Evolutionary conservation across 306 rosid species (phyloP).

Genomic region (Styphnolobium japonicum): DNA sequence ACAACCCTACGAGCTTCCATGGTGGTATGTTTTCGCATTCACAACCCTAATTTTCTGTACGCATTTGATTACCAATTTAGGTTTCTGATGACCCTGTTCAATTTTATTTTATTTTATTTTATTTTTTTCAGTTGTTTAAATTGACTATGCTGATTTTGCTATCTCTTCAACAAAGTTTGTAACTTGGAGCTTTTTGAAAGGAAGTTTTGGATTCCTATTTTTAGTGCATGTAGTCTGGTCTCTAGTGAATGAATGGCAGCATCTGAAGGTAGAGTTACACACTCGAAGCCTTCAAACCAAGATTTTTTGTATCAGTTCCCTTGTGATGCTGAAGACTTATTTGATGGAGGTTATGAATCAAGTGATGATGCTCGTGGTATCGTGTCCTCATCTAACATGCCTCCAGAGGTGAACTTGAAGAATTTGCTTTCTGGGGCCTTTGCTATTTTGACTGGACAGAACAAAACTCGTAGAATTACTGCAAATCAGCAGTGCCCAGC

Average conservation of each 20-base stretch:
- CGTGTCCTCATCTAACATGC: constrained; percentile 11
- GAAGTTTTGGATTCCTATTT: constrained; percentile 13
- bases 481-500: constrained; percentile 34
- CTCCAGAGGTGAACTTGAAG: constrained; percentile 85
- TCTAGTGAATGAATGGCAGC: constrained; percentile 28
- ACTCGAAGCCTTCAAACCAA: constrained; percentile 36
- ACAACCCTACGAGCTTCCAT: background rate
- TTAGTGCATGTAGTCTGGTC: background rate
- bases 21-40: background rate
- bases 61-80: background rate
- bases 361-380: constrained; percentile 34
- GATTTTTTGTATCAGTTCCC: constrained; percentile 32
- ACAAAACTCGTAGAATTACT: constrained; percentile 33
- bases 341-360: constrained; percentile 50
- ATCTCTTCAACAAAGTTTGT: background rate
- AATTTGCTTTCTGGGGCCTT: constrained; percentile 71
- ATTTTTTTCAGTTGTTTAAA: background rate
- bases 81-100: background rate
- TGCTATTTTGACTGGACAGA: constrained; percentile 71
- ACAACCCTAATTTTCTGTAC: background rate
- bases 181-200: background rate
- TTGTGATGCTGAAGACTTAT: constrained; percentile 30
- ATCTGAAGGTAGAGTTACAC: constrained; percentile 39
- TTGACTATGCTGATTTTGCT: background rate
- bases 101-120: background rate